Conservation (phyloP, 1,139 yeast species). For the Sugiyamaella sp. region DNA sequence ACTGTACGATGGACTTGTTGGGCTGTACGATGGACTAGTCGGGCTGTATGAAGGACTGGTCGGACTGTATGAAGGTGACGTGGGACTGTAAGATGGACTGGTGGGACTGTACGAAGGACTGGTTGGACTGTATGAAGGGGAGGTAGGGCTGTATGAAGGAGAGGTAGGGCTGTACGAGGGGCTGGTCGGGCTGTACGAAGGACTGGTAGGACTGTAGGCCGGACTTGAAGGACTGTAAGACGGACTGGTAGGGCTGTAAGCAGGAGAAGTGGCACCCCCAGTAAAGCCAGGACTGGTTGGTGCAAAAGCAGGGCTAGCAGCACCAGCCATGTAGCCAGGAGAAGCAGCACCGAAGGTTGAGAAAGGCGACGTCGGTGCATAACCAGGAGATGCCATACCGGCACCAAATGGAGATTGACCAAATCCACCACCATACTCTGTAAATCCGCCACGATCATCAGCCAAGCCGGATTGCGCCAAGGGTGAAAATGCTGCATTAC, state of each 20-base stretch:
- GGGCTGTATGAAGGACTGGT: constrained; percentile 60
- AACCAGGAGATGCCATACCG: constrained; percentile 60
- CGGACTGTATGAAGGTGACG: constrained; percentile 64
- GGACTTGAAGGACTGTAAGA: constrained; percentile 73
- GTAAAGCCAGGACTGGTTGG: constrained; percentile 73
- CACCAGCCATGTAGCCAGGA: constrained; percentile 64
- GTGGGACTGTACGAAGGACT: constrained; percentile 71
- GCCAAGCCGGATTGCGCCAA: constrained; percentile 83
- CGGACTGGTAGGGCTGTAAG: constrained; percentile 68
- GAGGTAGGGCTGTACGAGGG: constrained; percentile 76
- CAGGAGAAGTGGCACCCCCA: constrained; percentile 66
- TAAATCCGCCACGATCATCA: constrained; percentile 87
- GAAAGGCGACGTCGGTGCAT: constrained; percentile 69
- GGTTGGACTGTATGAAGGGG: constrained; percentile 71
- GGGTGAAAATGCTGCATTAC: constrained; percentile 75
- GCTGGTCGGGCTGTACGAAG: constrained; percentile 68
- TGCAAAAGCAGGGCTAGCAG: constrained; percentile 63
- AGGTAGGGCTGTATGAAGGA: constrained; percentile 73
- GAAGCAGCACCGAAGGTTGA: constrained; percentile 65
- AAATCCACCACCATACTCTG: constrained; percentile 78
- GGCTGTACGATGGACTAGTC: constrained; percentile 66
- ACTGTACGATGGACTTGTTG: constrained; percentile 60
- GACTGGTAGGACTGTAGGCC: constrained; percentile 66
- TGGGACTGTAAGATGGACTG: constrained; percentile 61
- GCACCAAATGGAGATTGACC: constrained; percentile 54